Evolutionary conservation across 768 basidiomycete species (phyloP).

Genomic region (Suillus americanus): DNA sequence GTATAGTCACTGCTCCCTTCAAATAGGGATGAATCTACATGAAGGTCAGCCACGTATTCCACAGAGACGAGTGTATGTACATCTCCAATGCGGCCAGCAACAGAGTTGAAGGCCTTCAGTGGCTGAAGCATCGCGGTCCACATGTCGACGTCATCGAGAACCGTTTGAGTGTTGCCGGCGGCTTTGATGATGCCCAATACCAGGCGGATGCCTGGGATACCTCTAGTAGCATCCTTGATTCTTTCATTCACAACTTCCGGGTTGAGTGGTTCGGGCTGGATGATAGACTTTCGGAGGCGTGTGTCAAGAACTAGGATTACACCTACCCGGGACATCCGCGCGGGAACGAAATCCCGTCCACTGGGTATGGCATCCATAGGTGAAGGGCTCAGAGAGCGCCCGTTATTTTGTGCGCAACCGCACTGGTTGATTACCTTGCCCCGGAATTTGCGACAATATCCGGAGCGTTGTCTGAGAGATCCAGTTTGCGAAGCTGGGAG

Average conservation of each 20-base stretch:
- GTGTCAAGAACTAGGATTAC: not conserved
- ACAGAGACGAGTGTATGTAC: not conserved
- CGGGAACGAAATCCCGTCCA: not conserved
- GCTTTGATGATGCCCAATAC: not conserved
- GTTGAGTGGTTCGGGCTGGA: not conserved
- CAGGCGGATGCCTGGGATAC: not conserved
- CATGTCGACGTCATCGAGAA: not conserved
- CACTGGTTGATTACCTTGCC: not conserved
- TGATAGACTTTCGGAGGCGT: not conserved
- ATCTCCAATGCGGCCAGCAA: not conserved
- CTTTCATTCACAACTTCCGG: not conserved
- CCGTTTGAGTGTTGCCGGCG: not conserved
- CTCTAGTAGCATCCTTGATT: not conserved
- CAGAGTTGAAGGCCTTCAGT: not conserved
- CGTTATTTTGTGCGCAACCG: not conserved
- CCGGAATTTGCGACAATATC: not conserved
- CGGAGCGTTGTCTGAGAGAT: not conserved
- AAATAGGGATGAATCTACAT: slow-evolving; percentile 10
- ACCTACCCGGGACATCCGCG: not conserved
- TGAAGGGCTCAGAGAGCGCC: not conserved
- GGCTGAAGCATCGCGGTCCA: not conserved
- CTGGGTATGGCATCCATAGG: not conserved
- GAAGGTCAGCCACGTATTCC: not conserved
- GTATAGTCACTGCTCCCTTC: slow-evolving; percentile 1
- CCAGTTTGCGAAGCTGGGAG: not conserved